phyloP scores from a whole-genome alignment of 2,329 filamentous ascomycete genomes.

The Diaporthe sp. region DNA sequence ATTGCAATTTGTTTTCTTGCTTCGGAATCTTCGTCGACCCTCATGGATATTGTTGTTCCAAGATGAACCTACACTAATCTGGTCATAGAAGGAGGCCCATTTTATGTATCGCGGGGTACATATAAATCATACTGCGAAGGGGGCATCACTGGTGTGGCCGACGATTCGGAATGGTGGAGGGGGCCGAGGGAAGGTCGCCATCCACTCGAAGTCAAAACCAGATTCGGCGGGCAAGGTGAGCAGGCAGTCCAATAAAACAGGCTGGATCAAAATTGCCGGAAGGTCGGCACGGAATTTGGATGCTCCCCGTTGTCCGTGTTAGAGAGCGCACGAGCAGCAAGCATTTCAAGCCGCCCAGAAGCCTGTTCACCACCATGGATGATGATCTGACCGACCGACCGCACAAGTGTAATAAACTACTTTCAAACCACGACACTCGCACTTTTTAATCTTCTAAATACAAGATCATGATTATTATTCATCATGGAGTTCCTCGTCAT shows the following conservation, averaged over 20 bases:
- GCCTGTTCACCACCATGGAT: no score
- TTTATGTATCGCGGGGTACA: not conserved
- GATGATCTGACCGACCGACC: no score
- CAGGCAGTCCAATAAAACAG: not conserved
- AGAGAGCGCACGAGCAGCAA: not conserved
- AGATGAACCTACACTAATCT: no score
- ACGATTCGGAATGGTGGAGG: not conserved
- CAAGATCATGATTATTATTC: not conserved
- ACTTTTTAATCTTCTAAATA: not conserved
- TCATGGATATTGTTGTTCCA: not conserved
- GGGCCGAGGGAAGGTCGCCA: not conserved
- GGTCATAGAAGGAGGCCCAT: not conserved
- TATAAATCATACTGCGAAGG: not conserved
- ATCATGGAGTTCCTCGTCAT: not conserved
- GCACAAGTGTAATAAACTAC: no score
- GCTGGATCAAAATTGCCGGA: not conserved
- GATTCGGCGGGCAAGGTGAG: not conserved
- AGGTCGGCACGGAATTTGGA: not conserved
- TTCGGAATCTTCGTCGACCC: not conserved
- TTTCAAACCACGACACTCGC: no score
- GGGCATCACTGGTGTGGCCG: not conserved
- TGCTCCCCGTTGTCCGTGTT: not conserved
- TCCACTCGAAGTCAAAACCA: not conserved
- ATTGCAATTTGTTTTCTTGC: not conserved
- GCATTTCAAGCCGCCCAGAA: not conserved